Base-by-base conservation (phyloP, 2,329 filamentous ascomycete species). In the Aspergillus ochraceus region DNA sequence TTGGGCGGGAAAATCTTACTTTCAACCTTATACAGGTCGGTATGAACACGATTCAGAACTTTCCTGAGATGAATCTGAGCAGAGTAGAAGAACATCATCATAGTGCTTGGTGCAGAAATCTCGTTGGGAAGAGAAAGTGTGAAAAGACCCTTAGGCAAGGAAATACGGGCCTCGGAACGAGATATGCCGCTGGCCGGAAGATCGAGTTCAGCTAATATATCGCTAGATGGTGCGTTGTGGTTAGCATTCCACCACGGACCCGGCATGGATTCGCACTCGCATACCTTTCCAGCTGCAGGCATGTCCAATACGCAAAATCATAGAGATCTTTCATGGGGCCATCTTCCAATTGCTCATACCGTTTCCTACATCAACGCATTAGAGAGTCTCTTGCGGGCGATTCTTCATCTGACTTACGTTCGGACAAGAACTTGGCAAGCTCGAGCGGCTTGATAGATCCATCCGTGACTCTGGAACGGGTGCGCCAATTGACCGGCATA, bases 401-500 rank as follows among this genome's bases (percentile, higher is more conserved):
- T 17, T 49, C 19, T 14, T 11, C 19, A 24, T 30, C 6, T 50
- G 20, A 58, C 58, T 51, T 80, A 90, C 82, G 88, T 86, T 77
- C 92, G 86, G 64, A 97, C 85, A 30, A 97, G 86, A 17, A 92
- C 86, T 67, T 91, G 86, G 52, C 82, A 83, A 11, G 84, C 83
- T 57, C 85, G 79, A 50, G 85, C 85, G 6, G 86, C 86, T 67
- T 84, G 83, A 46, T 79, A 83, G 61, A 89, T 87, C 85, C 86
- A 89, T 59, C 81, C 85, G 80, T 87, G 93, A 70, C 94, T 98
- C 71, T 97, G 91, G 66, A 97, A 81, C 0, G 96, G 90, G 52
- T 94, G 86, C 0, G 88, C 93, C 26, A 97, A 79, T 73, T 98
- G 95, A 3, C 92, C 92, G 63, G 93, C 88, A 72, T 97, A 99